These are phyloP conservation scores for Termitomyces sp. DNA, from an alignment of 768 basidiomycete genomes.

Conservation along the genomic window DNA sequence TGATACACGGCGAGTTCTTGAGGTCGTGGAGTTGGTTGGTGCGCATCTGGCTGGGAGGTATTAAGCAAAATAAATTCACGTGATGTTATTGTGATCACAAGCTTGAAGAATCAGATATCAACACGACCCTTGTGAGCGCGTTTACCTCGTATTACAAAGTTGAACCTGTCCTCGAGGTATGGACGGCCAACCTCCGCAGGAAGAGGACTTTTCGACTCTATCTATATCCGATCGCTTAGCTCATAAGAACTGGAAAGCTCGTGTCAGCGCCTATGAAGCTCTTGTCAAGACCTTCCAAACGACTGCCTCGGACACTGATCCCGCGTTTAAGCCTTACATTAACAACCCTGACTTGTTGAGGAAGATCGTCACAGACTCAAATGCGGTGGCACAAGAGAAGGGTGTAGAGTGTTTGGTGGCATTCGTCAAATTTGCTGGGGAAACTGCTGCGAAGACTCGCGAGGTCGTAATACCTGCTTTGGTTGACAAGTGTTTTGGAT, in stretches of 20 bases:
- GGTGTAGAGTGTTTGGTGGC: constrained; percentile 85
- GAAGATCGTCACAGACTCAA: constrained; percentile 85
- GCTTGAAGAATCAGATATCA: constrained; percentile 8
- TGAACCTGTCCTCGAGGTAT: constrained; percentile 32
- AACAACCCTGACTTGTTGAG: constrained; percentile 73
- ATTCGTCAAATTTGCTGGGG: constrained; percentile 88
- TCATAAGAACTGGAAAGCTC: constrained; percentile 99
- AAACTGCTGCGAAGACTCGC: constrained; percentile 76
- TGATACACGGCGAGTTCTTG: constrained; percentile 49
- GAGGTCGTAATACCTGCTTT: constrained; percentile 81
- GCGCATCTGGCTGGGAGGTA: constrained; percentile 39
- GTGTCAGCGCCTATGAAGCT: constrained; percentile 86
- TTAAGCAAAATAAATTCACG: constrained; percentile 10
- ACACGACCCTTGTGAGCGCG: constrained; percentile 11
- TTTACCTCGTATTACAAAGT: constrained; percentile 6
- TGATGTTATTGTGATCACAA: constrained; percentile 7
- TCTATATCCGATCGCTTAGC: constrained; percentile 74
- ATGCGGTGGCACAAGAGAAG: constrained; percentile 98
- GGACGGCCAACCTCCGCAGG: constrained; percentile 89
- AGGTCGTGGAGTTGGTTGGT: constrained; percentile 55
- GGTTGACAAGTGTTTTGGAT: constrained; percentile 95
- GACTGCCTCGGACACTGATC: constrained; percentile 90
- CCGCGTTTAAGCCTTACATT: constrained; percentile 86
- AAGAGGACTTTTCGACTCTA: constrained; percentile 87
- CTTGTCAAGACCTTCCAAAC: constrained; percentile 83